phyloP scores from a whole-genome alignment of 441 rosid species.

The Raphanus hybrid region DNA sequence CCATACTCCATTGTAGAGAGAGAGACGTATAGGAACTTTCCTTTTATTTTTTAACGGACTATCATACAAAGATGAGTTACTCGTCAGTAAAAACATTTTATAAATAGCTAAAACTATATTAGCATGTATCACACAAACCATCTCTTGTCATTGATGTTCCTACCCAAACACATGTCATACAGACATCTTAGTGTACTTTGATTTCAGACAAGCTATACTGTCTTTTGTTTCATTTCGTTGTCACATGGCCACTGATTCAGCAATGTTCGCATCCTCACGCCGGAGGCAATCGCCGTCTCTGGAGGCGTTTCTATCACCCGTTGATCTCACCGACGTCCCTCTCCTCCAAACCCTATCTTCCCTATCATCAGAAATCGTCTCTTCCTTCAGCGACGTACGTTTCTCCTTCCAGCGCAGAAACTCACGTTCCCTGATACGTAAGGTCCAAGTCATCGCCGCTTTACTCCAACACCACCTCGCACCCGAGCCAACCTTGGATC shows the following conservation, averaged over 20 bases:
- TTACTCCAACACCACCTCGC: constrained; percentile 58
- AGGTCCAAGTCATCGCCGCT: constrained; percentile 55
- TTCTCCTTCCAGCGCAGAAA: constrained; percentile 65
- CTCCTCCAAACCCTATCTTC: constrained; percentile 60
- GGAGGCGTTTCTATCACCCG: constrained; percentile 55
- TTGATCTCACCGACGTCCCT: constrained; percentile 57
- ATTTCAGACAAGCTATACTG: neutral
- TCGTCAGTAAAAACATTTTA: neutral
- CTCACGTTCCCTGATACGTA: constrained; percentile 66
- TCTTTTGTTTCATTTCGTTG: too few relatives aligned
- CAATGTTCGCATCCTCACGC: constrained; percentile 69
- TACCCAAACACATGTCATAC: neutral
- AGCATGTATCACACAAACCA: too few relatives aligned
- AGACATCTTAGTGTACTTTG: neutral
- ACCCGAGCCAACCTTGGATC: constrained; percentile 45
- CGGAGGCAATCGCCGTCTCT: constrained; percentile 63
- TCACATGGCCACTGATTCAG: constrained; percentile 58
- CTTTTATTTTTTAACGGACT: neutral
- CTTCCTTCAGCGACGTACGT: constrained; percentile 45
- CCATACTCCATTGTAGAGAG: neutral
- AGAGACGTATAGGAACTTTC: neutral
- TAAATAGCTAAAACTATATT: too few relatives aligned
- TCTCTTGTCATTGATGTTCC: neutral
- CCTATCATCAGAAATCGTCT: constrained; percentile 54
- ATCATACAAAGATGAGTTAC: neutral